Evolutionary conservation across 306 rosid genomes (phyloP).

Genomic region (Notholithocarpus densiflorus): DNA sequence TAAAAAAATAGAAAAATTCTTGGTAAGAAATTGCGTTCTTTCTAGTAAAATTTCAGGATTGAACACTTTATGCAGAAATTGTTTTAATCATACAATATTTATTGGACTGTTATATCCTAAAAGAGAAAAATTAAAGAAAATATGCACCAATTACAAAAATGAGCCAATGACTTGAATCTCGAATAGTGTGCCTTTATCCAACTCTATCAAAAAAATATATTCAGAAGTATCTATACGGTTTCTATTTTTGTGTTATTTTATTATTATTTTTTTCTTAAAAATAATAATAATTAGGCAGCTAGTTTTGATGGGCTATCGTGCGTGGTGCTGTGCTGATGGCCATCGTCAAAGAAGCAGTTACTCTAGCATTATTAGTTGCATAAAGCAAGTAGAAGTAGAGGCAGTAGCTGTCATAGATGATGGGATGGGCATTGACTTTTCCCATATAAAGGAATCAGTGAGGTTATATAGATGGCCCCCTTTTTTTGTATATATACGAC

Average conservation of each 20-base stretch:
- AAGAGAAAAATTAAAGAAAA: too few relatives aligned
- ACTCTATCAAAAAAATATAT: too few relatives aligned
- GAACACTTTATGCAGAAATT: rapidly evolving
- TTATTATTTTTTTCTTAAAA: too few relatives aligned
- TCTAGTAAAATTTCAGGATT: rapidly evolving
- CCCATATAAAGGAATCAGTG: background rate
- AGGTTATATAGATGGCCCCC: background rate
- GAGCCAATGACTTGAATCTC: too few relatives aligned
- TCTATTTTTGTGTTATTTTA: too few relatives aligned
- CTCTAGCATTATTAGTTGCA: constrained; percentile 2
- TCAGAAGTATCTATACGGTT: too few relatives aligned
- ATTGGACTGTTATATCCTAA: rapidly evolving
- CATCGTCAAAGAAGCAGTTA: background rate
- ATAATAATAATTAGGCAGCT: rapidly evolving
- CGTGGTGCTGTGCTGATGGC: background rate
- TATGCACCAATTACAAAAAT: too few relatives aligned
- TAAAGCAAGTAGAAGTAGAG: background rate
- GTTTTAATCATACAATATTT: too few relatives aligned
- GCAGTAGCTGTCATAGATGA: background rate
- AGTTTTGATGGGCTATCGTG: too few relatives aligned
- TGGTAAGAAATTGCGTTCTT: rapidly evolving
- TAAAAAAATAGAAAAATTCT: too few relatives aligned
- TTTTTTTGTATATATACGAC: constrained; percentile 6
- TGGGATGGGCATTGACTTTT: constrained; percentile 33
- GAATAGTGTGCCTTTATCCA: too few relatives aligned